Evolutionary conservation across 495 filamentous ascomycete species (phyloP), one percentile per base, ranked within the genome.

Genomic region (Astrothelium subdiscretum): DNA sequence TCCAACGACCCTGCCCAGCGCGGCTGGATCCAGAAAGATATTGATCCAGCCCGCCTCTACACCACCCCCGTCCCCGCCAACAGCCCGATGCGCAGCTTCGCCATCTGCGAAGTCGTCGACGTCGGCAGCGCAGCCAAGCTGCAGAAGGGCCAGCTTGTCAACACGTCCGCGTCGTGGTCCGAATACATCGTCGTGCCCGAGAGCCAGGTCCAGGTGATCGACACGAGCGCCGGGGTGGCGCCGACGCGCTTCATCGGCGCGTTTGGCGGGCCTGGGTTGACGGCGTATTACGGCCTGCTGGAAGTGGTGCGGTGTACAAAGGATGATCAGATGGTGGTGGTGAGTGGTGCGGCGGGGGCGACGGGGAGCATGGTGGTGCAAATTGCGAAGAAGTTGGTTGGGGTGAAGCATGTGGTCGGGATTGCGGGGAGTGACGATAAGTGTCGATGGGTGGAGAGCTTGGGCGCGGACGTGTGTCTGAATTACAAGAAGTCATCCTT

Each of bases 1-100:
- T 87, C 85, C n/a, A 82, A 89, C 65, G 88, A 92, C 73, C 88
- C 88, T 0, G 86, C 87, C n/a, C 89, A 91, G 83, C 80, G 89
- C 62, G 82, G 83, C 64, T 91, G 87, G 89, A 78, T 94, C 59
- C 59, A 80, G 76, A 65, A 82, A 83, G 66, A 77, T 77, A 52
- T 78, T 10, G 65, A 73, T 32, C 67, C 69, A 1, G 69, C 66
- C 2, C 73, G 86, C 38, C 86, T 85, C 15, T 91, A 90, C 74
- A 70, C 84, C 13, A 78, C 83, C 0, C 85, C 88, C 8, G 85
- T 91, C 8, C 73, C 81, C 59, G 77, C 83, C 62, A 85, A 83
- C 68, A 80, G 80, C 62, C 76, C 83, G 12, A 92, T 94, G 87
- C 83, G 84, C 64, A 83, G 85, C 26, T 70, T 72, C 29, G 77